Evolutionary conservation across 805 yeast genomes (phyloP), one percentile per base, ranked within the genome.

Genomic region (Sungouiella blattae): DNA sequence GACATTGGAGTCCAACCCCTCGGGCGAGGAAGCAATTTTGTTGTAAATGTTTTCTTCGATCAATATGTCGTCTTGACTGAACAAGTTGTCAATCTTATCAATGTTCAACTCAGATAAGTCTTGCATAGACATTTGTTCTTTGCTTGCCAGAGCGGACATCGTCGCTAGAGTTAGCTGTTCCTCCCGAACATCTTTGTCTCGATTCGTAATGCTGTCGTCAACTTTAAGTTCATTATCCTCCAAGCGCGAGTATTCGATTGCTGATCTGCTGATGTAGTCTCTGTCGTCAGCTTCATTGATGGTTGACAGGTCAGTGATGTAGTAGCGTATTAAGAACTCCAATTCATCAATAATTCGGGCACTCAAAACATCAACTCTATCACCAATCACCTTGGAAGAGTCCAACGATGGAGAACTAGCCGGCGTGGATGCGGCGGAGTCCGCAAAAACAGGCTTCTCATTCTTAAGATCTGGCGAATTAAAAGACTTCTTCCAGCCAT

Each of bases 271-370:
- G 20, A 37, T 29, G 4, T 32, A 37, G 18, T 43, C 47, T 3
- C 21, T 24, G n/a, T 33, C 34, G 11, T 42, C 41, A 15, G 30
- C 12, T 26, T 50, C 46, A 13, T 32, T 27, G 30, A 43, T 18
- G 27, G 27, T 5, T 26, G 36, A 43, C 12, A 44, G 44, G 11
- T 33, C 37, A 7, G 13, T 20, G 12, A 61, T 50, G 47, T 75
- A 78, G 47, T 67, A 65, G 8, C 77, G 50, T 4, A 77, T 64
- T 30, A 78, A 57, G 41, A 58, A 71, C 48, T 80, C 83, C 30
- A 81, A 72, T 52, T 84, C 89, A 45, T 78, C 83, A 18, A 82
- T 71, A 2, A 84, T 78, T 51, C 87, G 65, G 2, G 87, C 87
- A 55, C 87, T 78, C 37, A 84, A 57, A 6, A 80, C 62, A 56